These are phyloP conservation scores for Phytophthora pluvialis DNA, from an alignment of 352 stramenopile genomes.

Conservation along the genomic window DNA sequence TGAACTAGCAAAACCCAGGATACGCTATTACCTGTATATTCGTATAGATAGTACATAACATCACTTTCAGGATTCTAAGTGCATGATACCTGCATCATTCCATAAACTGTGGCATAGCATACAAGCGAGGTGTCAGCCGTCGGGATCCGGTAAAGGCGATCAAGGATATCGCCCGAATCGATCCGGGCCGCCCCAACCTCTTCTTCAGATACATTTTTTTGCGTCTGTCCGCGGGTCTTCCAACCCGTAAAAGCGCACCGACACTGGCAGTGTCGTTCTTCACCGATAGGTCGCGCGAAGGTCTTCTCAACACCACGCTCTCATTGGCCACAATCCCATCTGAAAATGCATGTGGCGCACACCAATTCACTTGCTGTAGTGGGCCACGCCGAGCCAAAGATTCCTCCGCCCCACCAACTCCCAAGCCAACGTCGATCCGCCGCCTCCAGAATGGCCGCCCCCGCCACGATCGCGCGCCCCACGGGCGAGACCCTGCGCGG, in stretches of 20 bases:
- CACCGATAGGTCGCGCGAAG: neutral
- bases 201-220: too few relatives aligned
- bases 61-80: too few relatives aligned
- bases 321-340: neutral
- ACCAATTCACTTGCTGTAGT: neutral
- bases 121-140: neutral
- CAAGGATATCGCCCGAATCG: slow-evolving; percentile 11
- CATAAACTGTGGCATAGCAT: too few relatives aligned
- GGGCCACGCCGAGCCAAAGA: slow-evolving; percentile 28
- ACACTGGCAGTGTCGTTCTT: neutral
- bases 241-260: neutral
- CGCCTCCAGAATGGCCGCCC: slow-evolving; percentile 28
- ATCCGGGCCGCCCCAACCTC: slow-evolving; percentile 14
- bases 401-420: slow-evolving; percentile 5
- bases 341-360: neutral
- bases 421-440: neutral
- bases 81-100: too few relatives aligned
- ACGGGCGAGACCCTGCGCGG: slow-evolving; percentile 82
- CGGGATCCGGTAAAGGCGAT: slow-evolving; percentile 8
- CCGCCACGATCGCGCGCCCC: slow-evolving; percentile 66
- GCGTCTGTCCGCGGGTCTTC: neutral
- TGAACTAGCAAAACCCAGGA: neutral
- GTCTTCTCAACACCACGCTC: neutral
- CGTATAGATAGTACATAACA: too few relatives aligned
- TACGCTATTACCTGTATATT: too few relatives aligned